These are phyloP conservation scores for Boletellus sp. DNA, from an alignment of 768 basidiomycete genomes.

Conservation along the genomic window DNA sequence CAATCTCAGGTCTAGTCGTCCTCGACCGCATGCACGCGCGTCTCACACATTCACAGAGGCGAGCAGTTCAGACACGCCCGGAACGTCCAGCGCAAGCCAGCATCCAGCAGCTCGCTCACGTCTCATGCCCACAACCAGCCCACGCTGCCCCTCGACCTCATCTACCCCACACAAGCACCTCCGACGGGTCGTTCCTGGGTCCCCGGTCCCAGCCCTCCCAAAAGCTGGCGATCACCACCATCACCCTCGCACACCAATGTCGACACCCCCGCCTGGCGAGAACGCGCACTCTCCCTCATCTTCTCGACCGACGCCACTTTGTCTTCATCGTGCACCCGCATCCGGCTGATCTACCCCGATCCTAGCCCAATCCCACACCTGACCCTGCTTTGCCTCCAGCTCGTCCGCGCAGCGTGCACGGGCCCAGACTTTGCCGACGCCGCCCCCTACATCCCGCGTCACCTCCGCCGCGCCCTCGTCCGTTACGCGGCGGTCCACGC, in stretches of 20 bases:
- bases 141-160: conserved; percentile 43
- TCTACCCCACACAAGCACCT: conserved; percentile 25
- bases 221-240: conserved; percentile 48
- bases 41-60: conserved; percentile 41
- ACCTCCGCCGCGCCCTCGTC: conserved; percentile 56
- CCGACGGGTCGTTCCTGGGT: conserved; percentile 16
- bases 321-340: neutral
- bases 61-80: conserved; percentile 67
- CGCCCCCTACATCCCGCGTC: conserved; percentile 50
- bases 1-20: conserved; percentile 23
- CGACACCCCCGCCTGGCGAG: conserved; percentile 45
- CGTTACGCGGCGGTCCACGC: conserved; percentile 54
- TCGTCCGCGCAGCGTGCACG: conserved; percentile 39
- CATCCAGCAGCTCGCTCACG: conserved; percentile 16
- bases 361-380: conserved; percentile 44
- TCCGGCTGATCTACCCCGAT: conserved; percentile 14
- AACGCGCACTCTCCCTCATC: conserved; percentile 52
- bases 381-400: conserved; percentile 53
- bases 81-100: conserved; percentile 41
- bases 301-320: conserved; percentile 25
- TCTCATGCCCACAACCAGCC: conserved; percentile 37
- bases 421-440: conserved; percentile 46
- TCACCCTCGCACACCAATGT: conserved; percentile 6
- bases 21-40: neutral
- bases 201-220: conserved; percentile 53